Percentiles rank a stretch among this genome's conserved stretches.
These are phyloP conservation scores for Didymella glomerata DNA, from an alignment of 2,329 filamentous ascomycete species.

Conservation along the genomic window DNA sequence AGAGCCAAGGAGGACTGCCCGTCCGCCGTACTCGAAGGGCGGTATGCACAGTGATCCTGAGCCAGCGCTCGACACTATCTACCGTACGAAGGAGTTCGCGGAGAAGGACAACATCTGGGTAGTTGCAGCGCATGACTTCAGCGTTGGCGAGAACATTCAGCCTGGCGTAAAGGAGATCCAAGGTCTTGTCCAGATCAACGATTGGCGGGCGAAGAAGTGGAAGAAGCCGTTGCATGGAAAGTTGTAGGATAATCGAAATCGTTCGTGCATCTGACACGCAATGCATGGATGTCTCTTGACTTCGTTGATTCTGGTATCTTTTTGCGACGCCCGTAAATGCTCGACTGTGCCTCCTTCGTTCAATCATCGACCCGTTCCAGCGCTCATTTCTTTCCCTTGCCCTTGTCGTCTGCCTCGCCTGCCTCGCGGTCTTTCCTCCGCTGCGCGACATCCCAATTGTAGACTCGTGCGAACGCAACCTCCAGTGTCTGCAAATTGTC, in stretches of 20 bases:
- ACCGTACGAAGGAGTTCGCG: constrained; percentile 33
- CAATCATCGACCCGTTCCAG: neutral
- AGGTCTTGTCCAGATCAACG: constrained; percentile 36
- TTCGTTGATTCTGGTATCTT: constrained; percentile 17
- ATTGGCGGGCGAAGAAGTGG: constrained; percentile 39
- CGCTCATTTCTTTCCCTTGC: constrained; percentile 35
- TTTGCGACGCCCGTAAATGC: constrained; percentile 11
- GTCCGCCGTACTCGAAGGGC: constrained; percentile 39
- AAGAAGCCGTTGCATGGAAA: constrained; percentile 29
- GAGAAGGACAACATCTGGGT: constrained; percentile 42
- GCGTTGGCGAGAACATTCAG: constrained; percentile 35
- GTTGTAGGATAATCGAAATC: neutral
- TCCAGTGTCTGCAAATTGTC: constrained; percentile 77
- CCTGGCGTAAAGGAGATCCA: constrained; percentile 34
- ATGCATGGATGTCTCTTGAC: neutral
- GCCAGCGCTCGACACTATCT: constrained; percentile 39
- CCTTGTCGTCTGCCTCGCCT: constrained; percentile 55
- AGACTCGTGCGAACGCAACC: constrained; percentile 94
- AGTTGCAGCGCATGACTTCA: constrained; percentile 45
- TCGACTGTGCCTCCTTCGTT: constrained; percentile 1
- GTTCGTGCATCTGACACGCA: neutral
- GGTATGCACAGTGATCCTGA: constrained; percentile 44
- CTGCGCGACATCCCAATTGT: constrained; percentile 98
- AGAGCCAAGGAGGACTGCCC: constrained; percentile 40
- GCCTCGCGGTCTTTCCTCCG: constrained; percentile 86